Evolutionary conservation across 495 filamentous ascomycete species (phyloP).

Genomic region (Paragyromitra xinjiangensis): DNA sequence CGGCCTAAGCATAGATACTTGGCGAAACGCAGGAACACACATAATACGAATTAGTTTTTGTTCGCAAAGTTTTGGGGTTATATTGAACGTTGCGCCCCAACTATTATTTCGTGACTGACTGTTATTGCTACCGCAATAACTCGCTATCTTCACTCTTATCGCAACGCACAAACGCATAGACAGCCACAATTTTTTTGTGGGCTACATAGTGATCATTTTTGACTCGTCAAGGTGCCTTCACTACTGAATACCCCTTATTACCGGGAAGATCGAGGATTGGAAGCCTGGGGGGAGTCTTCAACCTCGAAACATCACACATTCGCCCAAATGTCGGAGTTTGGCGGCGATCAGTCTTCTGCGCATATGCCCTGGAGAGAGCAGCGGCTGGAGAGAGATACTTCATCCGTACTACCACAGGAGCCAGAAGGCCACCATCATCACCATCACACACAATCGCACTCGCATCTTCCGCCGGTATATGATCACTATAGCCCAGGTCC

Average conservation of each 20-base stretch:
- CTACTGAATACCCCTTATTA: constrained; percentile 52
- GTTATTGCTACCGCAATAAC: constrained; percentile 27
- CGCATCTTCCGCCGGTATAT: constrained; percentile 55
- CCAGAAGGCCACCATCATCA: constrained; percentile 52
- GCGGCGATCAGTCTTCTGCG: constrained; percentile 51
- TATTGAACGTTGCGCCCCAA: constrained; percentile 29
- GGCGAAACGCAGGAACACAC: constrained; percentile 38
- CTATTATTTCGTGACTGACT: constrained; percentile 21
- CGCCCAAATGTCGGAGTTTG: constrained; percentile 57
- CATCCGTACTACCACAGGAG: constrained; percentile 52
- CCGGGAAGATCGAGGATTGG: constrained; percentile 56
- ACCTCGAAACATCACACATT: constrained; percentile 52
- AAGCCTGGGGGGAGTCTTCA: constrained; percentile 54
- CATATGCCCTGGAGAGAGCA: constrained; percentile 56
- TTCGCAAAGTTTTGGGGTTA: constrained; percentile 24
- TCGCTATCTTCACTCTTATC: constrained; percentile 30
- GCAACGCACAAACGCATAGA: constrained; percentile 25
- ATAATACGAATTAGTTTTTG: constrained; percentile 48
- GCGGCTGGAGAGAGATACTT: constrained; percentile 55
- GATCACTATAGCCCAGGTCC: constrained; percentile 53
- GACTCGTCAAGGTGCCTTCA: constrained; percentile 58
- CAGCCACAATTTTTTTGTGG: constrained; percentile 37
- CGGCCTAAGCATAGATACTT: constrained; percentile 48
- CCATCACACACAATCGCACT: constrained; percentile 48
- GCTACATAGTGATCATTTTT: constrained; percentile 38